These are phyloP conservation scores for Colletotrichum lini DNA, from an alignment of 2,329 filamentous ascomycete genomes.

Conservation along the genomic window DNA sequence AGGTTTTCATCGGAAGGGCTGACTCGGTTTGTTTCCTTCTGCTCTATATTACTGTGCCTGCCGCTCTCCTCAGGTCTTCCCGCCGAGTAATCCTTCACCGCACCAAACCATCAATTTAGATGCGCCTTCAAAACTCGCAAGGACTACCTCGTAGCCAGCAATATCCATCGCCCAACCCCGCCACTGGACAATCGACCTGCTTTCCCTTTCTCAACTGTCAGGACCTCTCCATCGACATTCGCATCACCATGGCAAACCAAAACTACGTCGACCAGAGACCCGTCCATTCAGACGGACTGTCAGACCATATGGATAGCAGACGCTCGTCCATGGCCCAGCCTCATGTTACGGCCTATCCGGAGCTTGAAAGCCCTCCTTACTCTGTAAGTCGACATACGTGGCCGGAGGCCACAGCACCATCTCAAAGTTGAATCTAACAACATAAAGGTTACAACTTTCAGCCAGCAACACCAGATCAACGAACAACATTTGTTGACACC, in stretches of 20 bases:
- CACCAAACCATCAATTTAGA: conserved; percentile 44
- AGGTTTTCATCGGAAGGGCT: conserved; percentile 49
- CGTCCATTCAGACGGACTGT: conserved; percentile 26
- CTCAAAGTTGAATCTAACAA: conserved; percentile 14
- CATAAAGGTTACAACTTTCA: conserved; percentile 51
- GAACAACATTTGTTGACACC: conserved; percentile 66
- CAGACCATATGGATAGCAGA: conserved; percentile 31
- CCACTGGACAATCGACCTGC: neutral
- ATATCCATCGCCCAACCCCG: neutral
- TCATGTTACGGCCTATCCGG: conserved; percentile 24
- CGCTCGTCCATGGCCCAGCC: conserved; percentile 31
- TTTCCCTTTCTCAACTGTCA: neutral
- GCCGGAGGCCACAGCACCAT: neutral
- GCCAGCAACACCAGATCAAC: conserved; percentile 49
- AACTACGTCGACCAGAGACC: conserved; percentile 35
- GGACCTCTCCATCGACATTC: conserved; percentile 4
- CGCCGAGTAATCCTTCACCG: neutral
- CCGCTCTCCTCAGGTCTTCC: neutral
- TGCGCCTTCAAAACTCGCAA: conserved; percentile 40
- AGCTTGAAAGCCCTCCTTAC: conserved; percentile 46
- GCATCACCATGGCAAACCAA: conserved; percentile 37
- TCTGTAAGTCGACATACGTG: conserved; percentile 48
- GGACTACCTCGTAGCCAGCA: neutral
- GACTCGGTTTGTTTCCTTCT: conserved; percentile 31
- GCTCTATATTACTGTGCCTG: conserved; percentile 30